phyloP scores from a whole-genome alignment of 2,329 filamentous ascomycete species.

The Claviceps monticola region DNA sequence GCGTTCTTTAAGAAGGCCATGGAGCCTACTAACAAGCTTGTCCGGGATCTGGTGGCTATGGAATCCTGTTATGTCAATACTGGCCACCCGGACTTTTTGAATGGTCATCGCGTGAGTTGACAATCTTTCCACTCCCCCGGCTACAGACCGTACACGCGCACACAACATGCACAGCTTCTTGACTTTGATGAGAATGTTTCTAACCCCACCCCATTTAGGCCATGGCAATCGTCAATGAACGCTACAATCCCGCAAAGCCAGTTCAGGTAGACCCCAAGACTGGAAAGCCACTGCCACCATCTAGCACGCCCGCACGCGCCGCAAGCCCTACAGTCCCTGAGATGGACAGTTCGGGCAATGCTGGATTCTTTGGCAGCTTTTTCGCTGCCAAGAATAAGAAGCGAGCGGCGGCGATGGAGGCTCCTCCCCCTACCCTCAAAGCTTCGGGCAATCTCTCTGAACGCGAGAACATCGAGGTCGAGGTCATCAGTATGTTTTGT shows the following conservation, averaged over 20 bases:
- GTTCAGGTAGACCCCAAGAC: conserved; percentile 97
- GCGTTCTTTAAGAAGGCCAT: conserved; percentile 95
- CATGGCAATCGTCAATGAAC: conserved; percentile 96
- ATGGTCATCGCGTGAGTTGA: conserved; percentile 64
- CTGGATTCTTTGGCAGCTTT: conserved; percentile 95
- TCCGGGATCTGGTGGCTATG: conserved; percentile 86
- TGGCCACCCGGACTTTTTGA: conserved; percentile 93
- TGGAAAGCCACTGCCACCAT: conserved; percentile 71
- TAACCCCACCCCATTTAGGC: conserved; percentile 33
- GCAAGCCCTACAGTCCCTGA: conserved; percentile 58
- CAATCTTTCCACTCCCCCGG: neutral
- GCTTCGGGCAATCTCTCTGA: conserved; percentile 88
- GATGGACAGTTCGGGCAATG: conserved; percentile 36
- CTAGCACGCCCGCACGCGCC: conserved; percentile 54
- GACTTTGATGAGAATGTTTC: too few species aligned
- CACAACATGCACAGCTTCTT: too few species aligned
- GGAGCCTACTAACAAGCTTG: conserved; percentile 96
- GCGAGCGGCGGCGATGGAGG: conserved; percentile 99
- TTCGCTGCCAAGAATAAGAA: conserved; percentile 99
- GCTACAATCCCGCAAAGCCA: conserved; percentile 67
- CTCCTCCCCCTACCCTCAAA: conserved; percentile 83
- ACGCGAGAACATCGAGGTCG: conserved; percentile 88
- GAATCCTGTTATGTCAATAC: conserved; percentile 98
- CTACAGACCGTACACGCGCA: too few species aligned
- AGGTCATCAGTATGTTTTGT: conserved; percentile 75